A percentile compares a stretch with the other conserved stretches of the same genome.
Conservation (phyloP, 2,329 filamentous ascomycete genomes). For the Penicillium corylophilum region DNA sequence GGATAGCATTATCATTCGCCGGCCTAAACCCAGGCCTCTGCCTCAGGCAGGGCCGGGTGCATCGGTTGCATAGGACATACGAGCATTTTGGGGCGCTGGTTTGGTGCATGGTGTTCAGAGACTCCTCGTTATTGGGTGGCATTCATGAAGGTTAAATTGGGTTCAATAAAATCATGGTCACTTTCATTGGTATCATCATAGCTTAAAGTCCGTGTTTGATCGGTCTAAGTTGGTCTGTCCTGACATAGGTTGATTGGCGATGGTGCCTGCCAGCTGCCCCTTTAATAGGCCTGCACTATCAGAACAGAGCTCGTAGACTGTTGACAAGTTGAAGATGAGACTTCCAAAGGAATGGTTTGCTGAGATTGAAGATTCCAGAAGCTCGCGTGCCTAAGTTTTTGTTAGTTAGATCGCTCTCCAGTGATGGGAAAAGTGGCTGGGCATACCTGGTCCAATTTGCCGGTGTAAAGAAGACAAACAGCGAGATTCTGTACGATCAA, state of each 20-base stretch:
- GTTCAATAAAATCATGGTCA: conserved; percentile 9
- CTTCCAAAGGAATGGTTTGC: conserved; percentile 69
- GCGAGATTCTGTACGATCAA: conserved; percentile 80
- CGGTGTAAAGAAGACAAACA: conserved; percentile 79
- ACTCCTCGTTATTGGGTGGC: conserved; percentile 14
- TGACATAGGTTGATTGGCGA: conserved; percentile 60
- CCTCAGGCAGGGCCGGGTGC: background rate
- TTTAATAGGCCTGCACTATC: conserved; percentile 73
- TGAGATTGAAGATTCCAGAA: conserved; percentile 67
- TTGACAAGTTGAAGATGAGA: conserved; percentile 83
- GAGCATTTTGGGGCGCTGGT: conserved; percentile 11
- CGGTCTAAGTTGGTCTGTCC: conserved; percentile 66
- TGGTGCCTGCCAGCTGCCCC: conserved; percentile 65
- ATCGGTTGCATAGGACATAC: background rate
- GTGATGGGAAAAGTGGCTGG: background rate
- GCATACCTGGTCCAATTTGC: conserved; percentile 68
- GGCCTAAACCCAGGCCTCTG: conserved; percentile 36
- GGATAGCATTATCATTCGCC: conserved; percentile 72
- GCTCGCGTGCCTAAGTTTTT: conserved; percentile 56
- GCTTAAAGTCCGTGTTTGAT: conserved; percentile 71
- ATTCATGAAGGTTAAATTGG: background rate
- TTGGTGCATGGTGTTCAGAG: conserved; percentile 22
- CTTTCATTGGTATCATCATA: conserved; percentile 52
- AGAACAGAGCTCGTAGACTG: conserved; percentile 87
- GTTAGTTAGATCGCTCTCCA: background rate